These are phyloP conservation scores for Phytopythium montanum DNA, from an alignment of 352 stramenopile genomes.

Conservation along the genomic window DNA sequence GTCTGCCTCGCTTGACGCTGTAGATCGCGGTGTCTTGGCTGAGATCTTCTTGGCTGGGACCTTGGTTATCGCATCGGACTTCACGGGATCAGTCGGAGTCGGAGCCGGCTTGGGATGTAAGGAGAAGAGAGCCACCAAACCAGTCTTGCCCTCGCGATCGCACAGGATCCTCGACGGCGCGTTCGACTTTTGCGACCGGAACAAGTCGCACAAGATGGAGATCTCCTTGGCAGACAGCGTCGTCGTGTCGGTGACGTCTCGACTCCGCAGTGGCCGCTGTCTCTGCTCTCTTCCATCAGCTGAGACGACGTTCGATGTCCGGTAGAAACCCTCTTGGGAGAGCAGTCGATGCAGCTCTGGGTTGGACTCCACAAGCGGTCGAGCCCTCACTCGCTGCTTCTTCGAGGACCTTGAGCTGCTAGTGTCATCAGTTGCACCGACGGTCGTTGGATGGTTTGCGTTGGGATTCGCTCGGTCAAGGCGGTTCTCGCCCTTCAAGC, in stretches of 20 bases:
- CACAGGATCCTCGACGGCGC: slow-evolving; percentile 41
- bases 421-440: neutral
- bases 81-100: neutral
- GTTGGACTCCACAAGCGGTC: slow-evolving; percentile 68
- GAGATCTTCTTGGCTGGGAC: no score
- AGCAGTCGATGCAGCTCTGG: slow-evolving; percentile 65
- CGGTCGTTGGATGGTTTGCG: neutral
- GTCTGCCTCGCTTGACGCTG: neutral
- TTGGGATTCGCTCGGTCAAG: slow-evolving; percentile 2
- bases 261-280: slow-evolving; percentile 17
- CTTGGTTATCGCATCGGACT: neutral
- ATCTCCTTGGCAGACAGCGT: slow-evolving; percentile 60
- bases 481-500: slow-evolving; percentile 44
- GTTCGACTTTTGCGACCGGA: slow-evolving; percentile 24
- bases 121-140: slow-evolving; percentile 51
- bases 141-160: slow-evolving; percentile 37
- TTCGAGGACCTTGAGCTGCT: neutral
- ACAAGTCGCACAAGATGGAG: slow-evolving; percentile 60
- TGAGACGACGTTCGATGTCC: neutral
- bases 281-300: slow-evolving; percentile 1
- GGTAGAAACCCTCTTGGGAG: slow-evolving; percentile 62
- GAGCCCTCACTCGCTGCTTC: slow-evolving; percentile 73
- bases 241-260: slow-evolving; percentile 30
- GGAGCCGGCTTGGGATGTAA: slow-evolving; percentile 14
- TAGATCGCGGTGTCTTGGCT: neutral